Conservation (phyloP, 1,284 basidiomycete genomes). For the Heterobasidion parviporum region DNA sequence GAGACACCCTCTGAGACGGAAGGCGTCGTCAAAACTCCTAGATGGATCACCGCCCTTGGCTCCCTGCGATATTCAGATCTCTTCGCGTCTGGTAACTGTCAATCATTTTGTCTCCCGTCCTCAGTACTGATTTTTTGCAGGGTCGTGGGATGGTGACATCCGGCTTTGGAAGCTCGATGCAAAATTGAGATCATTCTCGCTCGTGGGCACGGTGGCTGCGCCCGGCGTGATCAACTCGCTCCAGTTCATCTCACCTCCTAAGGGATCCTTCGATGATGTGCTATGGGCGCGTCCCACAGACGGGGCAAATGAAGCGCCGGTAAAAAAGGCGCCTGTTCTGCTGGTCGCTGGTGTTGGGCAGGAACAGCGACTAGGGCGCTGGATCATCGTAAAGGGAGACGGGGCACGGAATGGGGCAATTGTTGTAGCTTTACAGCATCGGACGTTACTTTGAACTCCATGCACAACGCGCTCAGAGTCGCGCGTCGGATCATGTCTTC, state of each 20-base stretch:
- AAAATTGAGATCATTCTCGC: slow-evolving; percentile 69
- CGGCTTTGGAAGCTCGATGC: slow-evolving; percentile 84
- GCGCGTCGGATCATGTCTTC: not conserved
- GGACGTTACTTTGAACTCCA: slow-evolving; percentile 20
- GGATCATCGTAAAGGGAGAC: slow-evolving; percentile 69
- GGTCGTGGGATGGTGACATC: slow-evolving; percentile 88
- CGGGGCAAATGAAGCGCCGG: slow-evolving; percentile 5
- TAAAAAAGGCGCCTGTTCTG: slow-evolving; percentile 28
- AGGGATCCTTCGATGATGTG: slow-evolving; percentile 35
- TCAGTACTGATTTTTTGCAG: slow-evolving; percentile 26
- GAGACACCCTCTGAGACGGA: slow-evolving; percentile 63
- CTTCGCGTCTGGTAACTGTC: slow-evolving; percentile 73
- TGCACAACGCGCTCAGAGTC: not conserved
- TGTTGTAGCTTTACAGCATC: slow-evolving; percentile 44
- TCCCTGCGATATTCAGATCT: slow-evolving; percentile 84
- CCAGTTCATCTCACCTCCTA: slow-evolving; percentile 65
- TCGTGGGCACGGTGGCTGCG: slow-evolving; percentile 54
- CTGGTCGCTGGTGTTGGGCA: slow-evolving; percentile 79
- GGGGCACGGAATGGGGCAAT: slow-evolving; percentile 70
- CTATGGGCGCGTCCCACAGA: slow-evolving; percentile 28
- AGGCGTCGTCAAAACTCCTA: slow-evolving; percentile 67
- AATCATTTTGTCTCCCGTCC: slow-evolving; percentile 5
- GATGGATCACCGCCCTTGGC: slow-evolving; percentile 87
- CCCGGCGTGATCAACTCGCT: slow-evolving; percentile 87
- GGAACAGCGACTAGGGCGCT: slow-evolving; percentile 85